Percentiles rank a stretch among this genome's conserved stretches.
These are phyloP conservation scores for Phytophthora ohioensis DNA, from an alignment of 352 stramenopile genomes.

Conservation along the genomic window DNA sequence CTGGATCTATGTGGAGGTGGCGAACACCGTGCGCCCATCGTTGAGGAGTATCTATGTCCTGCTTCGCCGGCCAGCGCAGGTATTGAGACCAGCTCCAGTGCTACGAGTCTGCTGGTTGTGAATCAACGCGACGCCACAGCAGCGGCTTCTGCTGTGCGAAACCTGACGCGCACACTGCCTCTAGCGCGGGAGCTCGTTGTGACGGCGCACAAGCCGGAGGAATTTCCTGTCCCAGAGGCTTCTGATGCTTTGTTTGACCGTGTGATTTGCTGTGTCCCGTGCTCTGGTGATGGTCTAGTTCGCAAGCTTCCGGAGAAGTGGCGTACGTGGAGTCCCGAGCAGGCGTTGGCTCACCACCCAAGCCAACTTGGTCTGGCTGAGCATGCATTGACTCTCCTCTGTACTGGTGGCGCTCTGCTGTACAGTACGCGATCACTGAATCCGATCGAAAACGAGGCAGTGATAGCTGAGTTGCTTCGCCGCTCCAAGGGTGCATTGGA, in stretches of 20 bases:
- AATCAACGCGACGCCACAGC: constrained; percentile 75
- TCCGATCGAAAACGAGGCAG: constrained; percentile 86
- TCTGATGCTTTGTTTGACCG: constrained; percentile 68
- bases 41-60: constrained; percentile 53
- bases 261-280: constrained; percentile 78
- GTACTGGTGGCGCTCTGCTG: constrained; percentile 60
- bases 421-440: constrained; percentile 88
- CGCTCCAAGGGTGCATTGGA: constrained; percentile 61
- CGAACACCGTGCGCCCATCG: constrained; percentile 69
- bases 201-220: constrained; percentile 75
- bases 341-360: constrained; percentile 61
- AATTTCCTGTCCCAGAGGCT: constrained; percentile 61
- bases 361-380: constrained; percentile 86
- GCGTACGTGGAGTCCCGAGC: constrained; percentile 73
- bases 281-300: constrained; percentile 82
- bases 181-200: constrained; percentile 61
- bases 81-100: constrained; percentile 24
- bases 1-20: constrained; percentile 77
- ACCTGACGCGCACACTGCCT: constrained; percentile 64
- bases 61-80: constrained; percentile 17
- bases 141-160: constrained; percentile 59
- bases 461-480: constrained; percentile 80
- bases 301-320: constrained; percentile 84
- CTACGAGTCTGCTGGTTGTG: constrained; percentile 58
- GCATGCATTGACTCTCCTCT: constrained; percentile 59